Base-by-base conservation (phyloP, 257 asterid species). In the Misopates orontium region DNA sequence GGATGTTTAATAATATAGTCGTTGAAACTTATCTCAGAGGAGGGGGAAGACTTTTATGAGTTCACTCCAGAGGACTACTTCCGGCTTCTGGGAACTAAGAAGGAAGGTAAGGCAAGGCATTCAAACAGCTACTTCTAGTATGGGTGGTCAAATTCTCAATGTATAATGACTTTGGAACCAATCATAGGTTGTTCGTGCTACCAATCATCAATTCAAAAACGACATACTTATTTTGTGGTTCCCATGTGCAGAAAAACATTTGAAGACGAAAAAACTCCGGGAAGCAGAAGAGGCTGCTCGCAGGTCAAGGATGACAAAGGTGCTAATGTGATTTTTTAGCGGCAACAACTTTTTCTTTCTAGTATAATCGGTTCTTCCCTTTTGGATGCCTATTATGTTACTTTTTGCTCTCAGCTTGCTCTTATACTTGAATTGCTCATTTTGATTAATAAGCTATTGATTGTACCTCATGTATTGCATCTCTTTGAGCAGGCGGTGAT, bases 231-330 rank as follows among this genome's bases (percentile, higher is more conserved):
- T 58, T 42, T 48, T 41, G 9, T 66, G 59, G 56, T 60, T 28
- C 75, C 67, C 44, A 48, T 51, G 67, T 58, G 71, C 77, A 94
- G 99, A 86, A 59, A 90, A 86, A 69, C 64, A 73, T 74, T 72
- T 90, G 83, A 94, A 94, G 83, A 94, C 99, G 4, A 82, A 80
- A 69, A 94, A 94, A 76, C 58, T 90, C 22, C 82, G 99, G 62
- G 98, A 90, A 48, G 96, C 91, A 42, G 99, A 94, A 72, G 85
- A 67, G 77, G 95, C 95, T 81, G 95, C 95, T 61, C 93, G 91
- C 68, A 85, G 95, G 72, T 78, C 96, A 70, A 86, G 73, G 86
- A 82, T 90, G 61, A 86, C 98, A 12, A 90, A 90, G 99, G 99
- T 90, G 64, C 60, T 80, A 18, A 62, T 66, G 65, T 15, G 49